Conservation (phyloP, 306 rosid genomes). For the Prunus fruticosa region DNA sequence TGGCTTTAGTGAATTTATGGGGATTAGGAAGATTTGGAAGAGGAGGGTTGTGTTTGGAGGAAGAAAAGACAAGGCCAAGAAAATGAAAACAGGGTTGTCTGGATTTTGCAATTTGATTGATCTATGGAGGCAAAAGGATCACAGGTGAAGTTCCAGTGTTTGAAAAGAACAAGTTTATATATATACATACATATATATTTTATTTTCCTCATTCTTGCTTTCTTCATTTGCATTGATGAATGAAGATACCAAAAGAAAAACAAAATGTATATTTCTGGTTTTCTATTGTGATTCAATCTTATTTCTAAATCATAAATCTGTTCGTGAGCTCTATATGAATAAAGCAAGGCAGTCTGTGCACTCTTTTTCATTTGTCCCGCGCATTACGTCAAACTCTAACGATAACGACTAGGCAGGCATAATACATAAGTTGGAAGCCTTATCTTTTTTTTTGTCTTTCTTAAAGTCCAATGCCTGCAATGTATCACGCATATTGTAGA, state of each 20-base stretch:
- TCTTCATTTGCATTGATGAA: too few species aligned
- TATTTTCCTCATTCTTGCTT: background rate
- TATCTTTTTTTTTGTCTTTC: too few species aligned
- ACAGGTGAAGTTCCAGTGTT: constrained; percentile 2
- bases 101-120: constrained; percentile 28
- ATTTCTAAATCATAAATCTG: too few species aligned
- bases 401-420: too few species aligned
- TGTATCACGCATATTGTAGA: too few species aligned
- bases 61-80: constrained; percentile 31
- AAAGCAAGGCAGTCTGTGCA: background rate
- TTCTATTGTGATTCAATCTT: too few species aligned
- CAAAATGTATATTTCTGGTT: background rate
- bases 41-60: constrained; percentile 14
- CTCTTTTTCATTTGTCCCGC: background rate
- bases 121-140: constrained; percentile 34
- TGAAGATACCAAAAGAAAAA: background rate
- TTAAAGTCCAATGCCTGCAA: too few species aligned
- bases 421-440: too few species aligned
- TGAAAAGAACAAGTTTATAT: too few species aligned
- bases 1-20: constrained; percentile 29
- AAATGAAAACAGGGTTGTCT: constrained; percentile 25
- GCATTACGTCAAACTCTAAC: too few species aligned
- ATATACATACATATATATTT: background rate
- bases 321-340: background rate
- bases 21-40: constrained; percentile 39